These are phyloP conservation scores for Ophiorrhiza pumila DNA, from an alignment of 257 asterid species.

Conservation along the genomic window DNA sequence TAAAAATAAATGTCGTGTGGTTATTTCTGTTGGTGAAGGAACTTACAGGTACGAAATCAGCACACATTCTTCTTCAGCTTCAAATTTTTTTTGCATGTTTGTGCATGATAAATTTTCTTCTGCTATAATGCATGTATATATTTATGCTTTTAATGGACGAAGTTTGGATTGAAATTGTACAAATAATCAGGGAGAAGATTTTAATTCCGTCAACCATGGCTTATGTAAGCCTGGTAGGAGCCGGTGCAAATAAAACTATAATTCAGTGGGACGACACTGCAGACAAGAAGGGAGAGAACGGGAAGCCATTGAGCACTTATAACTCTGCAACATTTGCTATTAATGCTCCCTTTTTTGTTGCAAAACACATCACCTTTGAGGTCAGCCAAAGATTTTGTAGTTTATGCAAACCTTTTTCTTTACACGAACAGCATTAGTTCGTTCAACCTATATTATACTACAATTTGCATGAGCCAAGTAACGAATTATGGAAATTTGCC, in stretches of 20 bases:
- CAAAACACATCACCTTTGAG: slow-evolving; percentile 76
- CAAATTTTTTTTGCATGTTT: background rate
- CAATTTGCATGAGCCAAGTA: slow-evolving; percentile 1
- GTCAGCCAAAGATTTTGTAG: slow-evolving; percentile 22
- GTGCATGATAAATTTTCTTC: background rate
- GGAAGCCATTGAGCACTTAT: slow-evolving; percentile 69
- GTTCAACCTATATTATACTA: background rate
- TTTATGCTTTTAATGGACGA: background rate
- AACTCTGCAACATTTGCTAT: slow-evolving; percentile 91
- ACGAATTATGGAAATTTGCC: background rate
- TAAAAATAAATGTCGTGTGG: slow-evolving; percentile 65
- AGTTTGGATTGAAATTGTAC: background rate
- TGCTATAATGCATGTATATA: background rate
- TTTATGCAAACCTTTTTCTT: background rate
- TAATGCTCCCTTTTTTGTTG: slow-evolving; percentile 80
- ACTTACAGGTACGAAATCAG: slow-evolving; percentile 49
- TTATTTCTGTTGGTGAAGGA: slow-evolving; percentile 68
- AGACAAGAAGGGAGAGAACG: slow-evolving; percentile 48
- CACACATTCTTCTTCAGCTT: too few relatives aligned
- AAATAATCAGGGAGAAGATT: slow-evolving; percentile 72
- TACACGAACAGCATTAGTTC: background rate
- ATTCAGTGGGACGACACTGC: slow-evolving; percentile 82
- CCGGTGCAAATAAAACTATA: slow-evolving; percentile 47
- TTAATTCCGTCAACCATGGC: slow-evolving; percentile 79
- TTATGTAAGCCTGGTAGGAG: slow-evolving; percentile 69